Conservation (phyloP, 2,329 filamentous ascomycete genomes). For the Eutypa lata region DNA sequence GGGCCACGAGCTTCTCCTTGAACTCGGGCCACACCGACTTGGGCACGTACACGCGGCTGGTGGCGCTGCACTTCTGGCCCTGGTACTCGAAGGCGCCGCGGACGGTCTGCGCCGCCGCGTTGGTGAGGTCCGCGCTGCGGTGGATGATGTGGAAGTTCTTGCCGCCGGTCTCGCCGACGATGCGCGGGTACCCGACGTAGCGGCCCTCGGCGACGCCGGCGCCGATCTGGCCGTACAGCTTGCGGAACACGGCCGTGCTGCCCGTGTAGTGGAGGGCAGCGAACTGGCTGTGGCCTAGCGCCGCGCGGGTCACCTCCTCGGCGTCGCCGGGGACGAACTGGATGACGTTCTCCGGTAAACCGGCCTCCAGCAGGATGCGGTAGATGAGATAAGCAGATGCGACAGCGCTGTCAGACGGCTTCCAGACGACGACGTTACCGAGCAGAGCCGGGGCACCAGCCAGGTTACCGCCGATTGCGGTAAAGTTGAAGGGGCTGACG, state of each 20-base stretch:
- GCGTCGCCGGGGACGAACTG: constrained; percentile 92
- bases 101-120: constrained; percentile 77
- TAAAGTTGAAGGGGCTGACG: constrained; percentile 95
- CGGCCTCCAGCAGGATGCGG: constrained; percentile 86
- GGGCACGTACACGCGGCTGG: constrained; percentile 75
- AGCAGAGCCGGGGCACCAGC: constrained; percentile 79
- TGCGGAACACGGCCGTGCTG: constrained; percentile 86
- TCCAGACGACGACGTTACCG: constrained; percentile 95
- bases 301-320: constrained; percentile 74
- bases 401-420: constrained; percentile 86
- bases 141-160: constrained; percentile 93
- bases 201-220: constrained; percentile 75
- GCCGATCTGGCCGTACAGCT: constrained; percentile 83
- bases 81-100: constrained; percentile 89
- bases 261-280: constrained; percentile 94
- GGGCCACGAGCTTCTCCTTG: constrained; percentile 61
- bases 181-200: constrained; percentile 81
- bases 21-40: constrained; percentile 72
- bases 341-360: constrained; percentile 83
- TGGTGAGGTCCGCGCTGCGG: constrained; percentile 70
- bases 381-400: constrained; percentile 90
- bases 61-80: constrained; percentile 88
- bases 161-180: constrained; percentile 87
- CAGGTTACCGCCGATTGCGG: constrained; percentile 87
- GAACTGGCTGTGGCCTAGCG: constrained; percentile 75